Evolutionary conservation across 2,329 filamentous ascomycete species (phyloP), one percentile per base, ranked within the genome.

Genomic region (Ophiostoma populinum): DNA sequence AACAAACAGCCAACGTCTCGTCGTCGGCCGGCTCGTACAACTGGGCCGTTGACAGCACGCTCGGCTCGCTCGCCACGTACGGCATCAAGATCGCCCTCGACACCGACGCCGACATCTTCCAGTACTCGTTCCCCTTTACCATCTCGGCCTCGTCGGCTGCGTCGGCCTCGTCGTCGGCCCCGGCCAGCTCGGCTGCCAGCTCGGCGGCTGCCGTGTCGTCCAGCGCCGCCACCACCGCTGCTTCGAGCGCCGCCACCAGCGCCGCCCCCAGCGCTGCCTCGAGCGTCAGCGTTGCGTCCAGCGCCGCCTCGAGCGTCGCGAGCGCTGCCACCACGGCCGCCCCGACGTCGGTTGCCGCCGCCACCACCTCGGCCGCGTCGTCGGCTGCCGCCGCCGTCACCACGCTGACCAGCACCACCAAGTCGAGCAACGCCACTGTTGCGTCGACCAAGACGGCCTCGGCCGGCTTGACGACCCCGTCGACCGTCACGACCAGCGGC

Each of bases 41-140:
- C 40, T 76, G 71, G 71, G 42, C 47, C 17, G 58, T 75, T 34
- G 57, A 56, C 48, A 47, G 55, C 40, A 42, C 49, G 19, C 58
- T 67, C 19, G 64, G 62, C 27, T n/a, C 46, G 38, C 49, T 57
- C 26, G 55, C 55, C 35, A 59, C 61, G 47, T 76, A 75, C 54
- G 72, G 71, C 44, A 56, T 77, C 50, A 56, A 61, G 55, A 57
- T 77, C 54, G 51, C 51, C 42, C 57, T 63, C 24, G 61, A 66
- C 45, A 54, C 51, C 43, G 49, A 70, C 55, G 36, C 55, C 16
- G 42, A 33, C 9, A 53, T 62, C 49, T 70, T 68, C 62, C 70
- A 76, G 62, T 75, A 65, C 62, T 71, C 67, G 38, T 64, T 63
- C 57, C 68, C 68, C 46, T 77, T 77, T 60, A 46, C 57, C 48